Percentiles rank a stretch among this genome's conserved stretches.
Conservation (phyloP, 768 basidiomycete genomes). For the Suillus subalutaceus region DNA sequence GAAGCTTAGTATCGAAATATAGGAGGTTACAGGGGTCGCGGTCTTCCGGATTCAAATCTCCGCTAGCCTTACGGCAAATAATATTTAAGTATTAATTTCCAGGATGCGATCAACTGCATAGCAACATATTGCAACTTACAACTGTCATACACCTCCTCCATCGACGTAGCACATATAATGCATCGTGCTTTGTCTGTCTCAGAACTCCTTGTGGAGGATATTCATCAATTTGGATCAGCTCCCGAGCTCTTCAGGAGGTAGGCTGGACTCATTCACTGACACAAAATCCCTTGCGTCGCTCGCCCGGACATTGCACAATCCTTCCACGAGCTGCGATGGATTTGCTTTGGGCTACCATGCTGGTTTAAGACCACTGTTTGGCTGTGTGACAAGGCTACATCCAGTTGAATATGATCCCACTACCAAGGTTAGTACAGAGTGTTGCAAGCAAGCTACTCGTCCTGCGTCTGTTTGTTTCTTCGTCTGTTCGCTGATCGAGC, state of each 20-base stretch:
- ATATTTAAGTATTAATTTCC: background rate
- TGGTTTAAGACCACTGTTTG: background rate
- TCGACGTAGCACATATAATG: background rate
- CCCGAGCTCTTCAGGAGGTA: background rate
- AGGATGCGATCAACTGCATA: background rate
- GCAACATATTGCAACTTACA: background rate
- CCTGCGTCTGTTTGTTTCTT: background rate
- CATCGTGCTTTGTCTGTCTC: slow-evolving; percentile 2
- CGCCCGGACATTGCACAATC: slow-evolving; percentile 12
- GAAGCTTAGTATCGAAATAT: background rate
- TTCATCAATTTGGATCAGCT: background rate
- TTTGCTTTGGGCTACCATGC: slow-evolving; percentile 4
- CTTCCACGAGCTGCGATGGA: slow-evolving; percentile 10
- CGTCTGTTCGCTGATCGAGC: background rate
- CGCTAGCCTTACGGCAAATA: background rate
- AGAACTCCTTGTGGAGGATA: background rate
- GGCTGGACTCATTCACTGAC: background rate
- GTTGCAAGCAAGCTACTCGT: background rate
- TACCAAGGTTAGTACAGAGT: background rate
- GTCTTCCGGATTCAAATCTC: background rate
- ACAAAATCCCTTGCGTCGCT: background rate
- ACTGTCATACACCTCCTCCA: background rate
- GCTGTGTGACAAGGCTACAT: slow-evolving; percentile 3
- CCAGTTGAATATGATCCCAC: background rate
- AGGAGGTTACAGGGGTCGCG: background rate